phyloP scores from a whole-genome alignment of 495 filamentous ascomycete species.

The Corynascus novoguineensis region DNA sequence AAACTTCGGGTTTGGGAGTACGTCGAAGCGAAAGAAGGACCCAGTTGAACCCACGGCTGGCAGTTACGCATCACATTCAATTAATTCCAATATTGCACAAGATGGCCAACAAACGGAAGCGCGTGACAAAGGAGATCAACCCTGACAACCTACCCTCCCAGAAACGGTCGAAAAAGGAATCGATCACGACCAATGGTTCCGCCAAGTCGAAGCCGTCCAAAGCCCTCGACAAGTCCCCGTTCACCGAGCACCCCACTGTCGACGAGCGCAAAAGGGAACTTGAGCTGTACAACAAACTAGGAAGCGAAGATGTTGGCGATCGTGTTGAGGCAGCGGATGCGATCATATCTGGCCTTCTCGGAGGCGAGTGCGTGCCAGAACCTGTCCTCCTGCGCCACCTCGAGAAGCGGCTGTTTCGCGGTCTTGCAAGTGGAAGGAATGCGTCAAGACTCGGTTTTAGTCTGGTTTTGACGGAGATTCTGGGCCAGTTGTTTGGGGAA shows the following conservation, averaged over 20 bases:
- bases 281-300: slow-evolving; percentile 46
- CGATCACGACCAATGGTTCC: slow-evolving; percentile 22
- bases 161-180: slow-evolving; percentile 40
- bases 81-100: slow-evolving; percentile 3
- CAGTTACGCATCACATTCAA: background rate
- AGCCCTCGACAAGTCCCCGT: slow-evolving; percentile 38
- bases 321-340: slow-evolving; percentile 47
- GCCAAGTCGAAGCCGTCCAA: slow-evolving; percentile 24
- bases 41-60: slow-evolving; percentile 1
- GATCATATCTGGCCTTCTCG: slow-evolving; percentile 44
- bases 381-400: slow-evolving; percentile 47
- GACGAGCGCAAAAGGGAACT: slow-evolving; percentile 45
- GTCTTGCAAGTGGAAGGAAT: slow-evolving; percentile 84
- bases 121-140: slow-evolving; percentile 31
- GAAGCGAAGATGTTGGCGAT: slow-evolving; percentile 46
- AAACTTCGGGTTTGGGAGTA: slow-evolving; percentile 7
- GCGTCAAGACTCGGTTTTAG: slow-evolving; percentile 89
- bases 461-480: slow-evolving; percentile 76
- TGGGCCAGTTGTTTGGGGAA: slow-evolving; percentile 55
- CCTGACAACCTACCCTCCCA: slow-evolving; percentile 33
- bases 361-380: slow-evolving; percentile 37
- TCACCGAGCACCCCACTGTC: slow-evolving; percentile 39
- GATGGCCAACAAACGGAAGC: slow-evolving; percentile 43
- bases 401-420: slow-evolving; percentile 67
- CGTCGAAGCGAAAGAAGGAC: background rate